These are phyloP conservation scores for Graphium sp. DNA, from an alignment of 2,329 filamentous ascomycete species.

Conservation along the genomic window DNA sequence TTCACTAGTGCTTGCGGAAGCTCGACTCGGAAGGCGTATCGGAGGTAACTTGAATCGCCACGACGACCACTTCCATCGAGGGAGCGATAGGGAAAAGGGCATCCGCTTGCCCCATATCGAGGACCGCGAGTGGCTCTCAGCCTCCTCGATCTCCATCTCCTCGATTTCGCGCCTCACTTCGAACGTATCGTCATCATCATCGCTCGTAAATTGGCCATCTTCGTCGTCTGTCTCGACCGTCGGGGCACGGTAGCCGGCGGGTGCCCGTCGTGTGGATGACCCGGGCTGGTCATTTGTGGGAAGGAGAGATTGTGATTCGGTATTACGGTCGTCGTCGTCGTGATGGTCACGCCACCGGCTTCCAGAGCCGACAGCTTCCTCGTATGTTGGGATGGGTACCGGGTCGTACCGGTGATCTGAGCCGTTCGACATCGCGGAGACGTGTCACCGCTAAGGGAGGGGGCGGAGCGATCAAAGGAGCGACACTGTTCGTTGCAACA, in stretches of 20 bases:
- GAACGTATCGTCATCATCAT: constrained; percentile 37
- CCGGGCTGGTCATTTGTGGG: constrained; percentile 24
- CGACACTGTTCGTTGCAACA: too few relatives aligned
- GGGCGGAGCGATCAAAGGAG: too few relatives aligned
- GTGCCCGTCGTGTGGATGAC: constrained; percentile 23
- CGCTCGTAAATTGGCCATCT: constrained; percentile 33
- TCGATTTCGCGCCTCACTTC: constrained; percentile 69
- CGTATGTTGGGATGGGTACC: constrained; percentile 10
- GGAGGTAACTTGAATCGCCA: constrained; percentile 35
- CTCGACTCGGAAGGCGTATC: constrained; percentile 25
- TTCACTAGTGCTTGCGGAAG: neutral
- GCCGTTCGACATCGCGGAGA: too few relatives aligned
- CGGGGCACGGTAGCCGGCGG: constrained; percentile 54
- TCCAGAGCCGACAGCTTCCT: constrained; percentile 8
- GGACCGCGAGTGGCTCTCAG: constrained; percentile 19
- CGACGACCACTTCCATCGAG: constrained; percentile 36
- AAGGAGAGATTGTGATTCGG: constrained; percentile 64
- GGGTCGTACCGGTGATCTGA: too few relatives aligned
- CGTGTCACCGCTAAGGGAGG: too few relatives aligned
- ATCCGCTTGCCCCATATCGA: constrained; percentile 38
- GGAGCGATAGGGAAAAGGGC: constrained; percentile 31
- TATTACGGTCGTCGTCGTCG: constrained; percentile 45
- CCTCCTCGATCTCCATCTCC: constrained; percentile 72
- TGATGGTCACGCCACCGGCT: constrained; percentile 2
- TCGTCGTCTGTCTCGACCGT: constrained; percentile 68